Conservation (phyloP, 192 early-diverging fungal species). For the Backusella psychrophila region DNA sequence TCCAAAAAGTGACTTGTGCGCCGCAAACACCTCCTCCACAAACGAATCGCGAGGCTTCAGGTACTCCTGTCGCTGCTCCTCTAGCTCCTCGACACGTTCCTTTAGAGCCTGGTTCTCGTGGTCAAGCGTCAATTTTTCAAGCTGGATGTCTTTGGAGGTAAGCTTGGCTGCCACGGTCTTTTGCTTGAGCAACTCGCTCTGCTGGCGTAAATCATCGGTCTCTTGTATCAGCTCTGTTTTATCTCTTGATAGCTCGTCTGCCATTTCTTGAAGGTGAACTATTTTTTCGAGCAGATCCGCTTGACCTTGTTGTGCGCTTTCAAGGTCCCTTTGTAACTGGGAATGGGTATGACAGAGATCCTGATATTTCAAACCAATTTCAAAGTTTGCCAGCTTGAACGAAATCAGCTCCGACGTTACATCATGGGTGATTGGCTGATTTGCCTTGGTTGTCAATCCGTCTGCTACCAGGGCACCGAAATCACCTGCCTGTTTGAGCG, state of each 20-base stretch:
- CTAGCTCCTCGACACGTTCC: constrained; percentile 16
- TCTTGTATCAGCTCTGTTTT: constrained; percentile 17
- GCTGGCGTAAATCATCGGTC: constrained; percentile 16
- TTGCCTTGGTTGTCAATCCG: constrained; percentile 9
- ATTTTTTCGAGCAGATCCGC: constrained; percentile 33
- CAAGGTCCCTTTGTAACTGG: constrained; percentile 23
- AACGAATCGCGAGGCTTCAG: constrained; percentile 28
- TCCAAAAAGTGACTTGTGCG: constrained; percentile 18
- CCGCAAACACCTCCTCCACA: constrained; percentile 31
- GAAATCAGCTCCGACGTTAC: constrained; percentile 36
- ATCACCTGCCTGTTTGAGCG: constrained; percentile 25
- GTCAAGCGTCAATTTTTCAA: constrained; percentile 29
- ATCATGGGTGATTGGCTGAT: neutral
- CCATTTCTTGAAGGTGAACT: constrained; percentile 13
- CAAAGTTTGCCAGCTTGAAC: constrained; percentile 41
- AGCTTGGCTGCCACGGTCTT: constrained; percentile 24
- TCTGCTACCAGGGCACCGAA: constrained; percentile 34
- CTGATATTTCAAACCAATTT: constrained; percentile 40
- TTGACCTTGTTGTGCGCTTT: constrained; percentile 23
- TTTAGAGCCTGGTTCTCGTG: constrained; percentile 17
- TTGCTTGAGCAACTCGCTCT: constrained; percentile 25
- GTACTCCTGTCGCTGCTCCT: constrained; percentile 26
- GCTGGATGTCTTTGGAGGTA: constrained; percentile 30
- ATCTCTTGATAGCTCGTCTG: constrained; percentile 25
- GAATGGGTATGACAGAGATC: constrained; percentile 30